Evolutionary conservation across 2,329 filamentous ascomycete genomes (phyloP), one percentile per base, ranked within the genome.

Genomic region (Beauveria asiatica): DNA sequence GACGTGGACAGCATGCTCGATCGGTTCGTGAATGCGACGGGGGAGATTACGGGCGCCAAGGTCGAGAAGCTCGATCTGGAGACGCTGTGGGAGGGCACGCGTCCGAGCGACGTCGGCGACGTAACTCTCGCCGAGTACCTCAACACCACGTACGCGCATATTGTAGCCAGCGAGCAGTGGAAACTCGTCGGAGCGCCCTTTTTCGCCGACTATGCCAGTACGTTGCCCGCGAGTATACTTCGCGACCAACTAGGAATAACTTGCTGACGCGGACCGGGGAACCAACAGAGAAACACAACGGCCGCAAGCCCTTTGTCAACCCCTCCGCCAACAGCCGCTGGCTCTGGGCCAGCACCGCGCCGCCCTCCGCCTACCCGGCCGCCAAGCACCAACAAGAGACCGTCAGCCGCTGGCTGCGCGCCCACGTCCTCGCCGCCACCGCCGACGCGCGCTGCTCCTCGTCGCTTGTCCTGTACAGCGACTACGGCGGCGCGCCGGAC

Each of bases 341-440:
- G 60, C 16, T 21, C 1, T 58, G 30, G 44, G 55, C 46, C 23
- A 49, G 46, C 39, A 50, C 48, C 23, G n/a, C 37, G 41, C 44
- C 60, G 3, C 39, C 52, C 7, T 48, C 39, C 2, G 54, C 56
- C 27, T 50, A 58, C 45, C 63, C 65, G 5, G 62, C 65, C n/a
- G 71, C 71, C 10, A 45, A 67, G 27, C 60, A 57, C 3, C 71
- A 73, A 59, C 73, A 70, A 62, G 72, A 70, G 8, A 59, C 69
- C 19, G 70, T 73, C 60, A 65, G 65, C 33, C 54, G 65, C 51
- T 74, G 72, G 72, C 73, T 70, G 66, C 70, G 70, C 59, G 60
- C 60, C 10, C 58, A 65, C 33, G 67, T 73, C 55, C 59, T 71
- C 59, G 51, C 64, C 2, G 65, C 67, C 6, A 54, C 55, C 11